Conservation (phyloP, 352 stramenopile species). For the Pelagophyceae sp. region DNA sequence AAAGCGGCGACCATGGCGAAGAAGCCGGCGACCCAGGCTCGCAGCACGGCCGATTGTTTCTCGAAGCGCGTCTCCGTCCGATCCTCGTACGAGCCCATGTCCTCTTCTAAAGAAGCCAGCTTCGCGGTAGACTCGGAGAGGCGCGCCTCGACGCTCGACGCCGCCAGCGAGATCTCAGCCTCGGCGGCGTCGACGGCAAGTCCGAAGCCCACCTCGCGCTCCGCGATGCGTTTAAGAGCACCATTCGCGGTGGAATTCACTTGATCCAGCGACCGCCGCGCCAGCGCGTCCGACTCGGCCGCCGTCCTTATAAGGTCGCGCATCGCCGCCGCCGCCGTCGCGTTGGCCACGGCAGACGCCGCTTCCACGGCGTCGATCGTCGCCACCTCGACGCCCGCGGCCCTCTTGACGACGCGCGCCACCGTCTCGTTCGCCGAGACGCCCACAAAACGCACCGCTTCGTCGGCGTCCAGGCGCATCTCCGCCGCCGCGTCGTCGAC, state of each 20-base stretch:
- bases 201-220: neutral
- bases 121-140: neutral
- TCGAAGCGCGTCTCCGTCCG: neutral
- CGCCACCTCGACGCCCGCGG: neutral
- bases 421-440: neutral
- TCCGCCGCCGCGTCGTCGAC: too few relatives aligned
- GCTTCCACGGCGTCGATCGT: neutral
- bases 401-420: neutral
- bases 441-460: too few relatives aligned
- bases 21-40: constrained; percentile 41
- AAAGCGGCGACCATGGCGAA: constrained; percentile 60
- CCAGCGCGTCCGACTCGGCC: neutral
- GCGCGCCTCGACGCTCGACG: neutral
- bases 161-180: neutral
- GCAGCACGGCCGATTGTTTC: neutral
- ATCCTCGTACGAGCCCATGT: neutral
- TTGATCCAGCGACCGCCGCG: neutral
- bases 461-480: too few relatives aligned
- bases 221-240: neutral
- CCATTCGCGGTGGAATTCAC: neutral
- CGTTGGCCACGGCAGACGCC: neutral
- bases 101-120: neutral
- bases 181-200: neutral
- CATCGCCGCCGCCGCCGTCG: neutral
- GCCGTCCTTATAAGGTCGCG: neutral